Base-by-base conservation (phyloP, 2,329 filamentous ascomycete species). In the Alternaria brassicae region DNA sequence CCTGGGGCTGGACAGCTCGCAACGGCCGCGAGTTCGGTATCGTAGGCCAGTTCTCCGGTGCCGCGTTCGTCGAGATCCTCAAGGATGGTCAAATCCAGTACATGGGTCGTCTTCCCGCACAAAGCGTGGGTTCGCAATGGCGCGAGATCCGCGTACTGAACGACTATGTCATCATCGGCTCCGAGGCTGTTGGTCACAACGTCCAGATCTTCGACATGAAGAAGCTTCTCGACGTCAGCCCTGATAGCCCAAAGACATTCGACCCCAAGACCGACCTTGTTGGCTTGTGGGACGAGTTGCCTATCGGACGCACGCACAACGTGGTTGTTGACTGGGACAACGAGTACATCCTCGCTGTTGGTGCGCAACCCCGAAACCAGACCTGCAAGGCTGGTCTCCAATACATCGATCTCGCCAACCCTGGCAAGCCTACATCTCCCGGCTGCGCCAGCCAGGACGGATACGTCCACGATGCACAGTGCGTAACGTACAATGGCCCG, bases 391-490 rank as follows among this genome's bases (percentile, higher is more conserved):
- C 81, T 17, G 85, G 85, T 23, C 75, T 87, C 30, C 84, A 85
- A 73, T 85, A 86, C 77, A 82, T 87, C 57, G 83, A 88, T 70
- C 75, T 88, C n/a, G 78, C 78, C 21, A 81, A 87, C 66, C 80
- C 84, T 19, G 72, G 78, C 39, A 85, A 85, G 67, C 82, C 85
- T 7, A 81, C 76, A 17, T 81, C 79, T 3, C 82, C 83, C 9
- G 85, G 85, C 17, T 87, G 70, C 67, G 82, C 83, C 8, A 75
- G 79, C 39, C 71, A 81, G 36, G 85, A 87, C 69, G 85, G 85
- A 53, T 87, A 88, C 69, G 84, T 87, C 5, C 85, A 88, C 70
- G 85, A 87, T 66, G 85, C 85, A 2, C 85, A 88, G 73, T 87
- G 85, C 70, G 75, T 87, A 8, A 81, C 81, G 39, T 85, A 85